phyloP scores from a whole-genome alignment of 2,329 filamentous ascomycete species.

The Zalaria obscura region DNA sequence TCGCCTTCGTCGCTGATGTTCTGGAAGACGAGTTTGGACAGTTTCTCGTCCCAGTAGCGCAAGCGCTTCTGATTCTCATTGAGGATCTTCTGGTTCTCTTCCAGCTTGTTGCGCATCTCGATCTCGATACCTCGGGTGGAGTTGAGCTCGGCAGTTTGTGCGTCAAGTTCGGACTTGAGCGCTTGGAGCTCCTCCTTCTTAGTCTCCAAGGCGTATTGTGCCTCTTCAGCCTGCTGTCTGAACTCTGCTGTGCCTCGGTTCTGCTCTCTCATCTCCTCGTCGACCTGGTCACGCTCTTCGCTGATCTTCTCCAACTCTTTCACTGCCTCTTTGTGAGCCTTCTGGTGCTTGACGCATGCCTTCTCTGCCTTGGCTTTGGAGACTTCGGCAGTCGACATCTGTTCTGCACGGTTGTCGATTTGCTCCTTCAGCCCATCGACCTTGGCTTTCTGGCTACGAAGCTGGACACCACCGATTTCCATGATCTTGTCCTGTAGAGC shows the following conservation, averaged over 20 bases:
- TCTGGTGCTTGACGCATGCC: conserved; percentile 73
- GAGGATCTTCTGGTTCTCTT: conserved; percentile 86
- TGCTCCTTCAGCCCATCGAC: conserved; percentile 82
- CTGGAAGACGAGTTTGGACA: conserved; percentile 69
- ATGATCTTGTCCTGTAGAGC: conserved; percentile 91
- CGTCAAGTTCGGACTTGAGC: conserved; percentile 75
- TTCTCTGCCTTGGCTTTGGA: conserved; percentile 89
- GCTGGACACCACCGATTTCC: conserved; percentile 88
- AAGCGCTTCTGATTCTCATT: conserved; percentile 73
- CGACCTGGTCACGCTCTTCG: conserved; percentile 61
- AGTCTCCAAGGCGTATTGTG: conserved; percentile 56
- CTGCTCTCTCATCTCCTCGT: conserved; percentile 66
- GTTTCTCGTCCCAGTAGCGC: conserved; percentile 79
- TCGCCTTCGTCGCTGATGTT: conserved; percentile 50
- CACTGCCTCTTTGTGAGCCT: conserved; percentile 62
- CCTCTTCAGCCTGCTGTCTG: conserved; percentile 61
- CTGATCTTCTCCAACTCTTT: conserved; percentile 63
- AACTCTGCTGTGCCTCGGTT: conserved; percentile 60
- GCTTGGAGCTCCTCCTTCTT: conserved; percentile 70
- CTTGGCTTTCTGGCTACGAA: conserved; percentile 78
- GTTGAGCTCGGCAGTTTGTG: conserved; percentile 74
- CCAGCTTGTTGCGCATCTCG: conserved; percentile 95
- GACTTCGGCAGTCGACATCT: conserved; percentile 74
- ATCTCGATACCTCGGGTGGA: conserved; percentile 82
- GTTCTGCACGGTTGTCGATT: conserved; percentile 65